Evolutionary conservation across 2,329 filamentous ascomycete genomes (phyloP).

Genomic region (Chrysoporthe cubensis): DNA sequence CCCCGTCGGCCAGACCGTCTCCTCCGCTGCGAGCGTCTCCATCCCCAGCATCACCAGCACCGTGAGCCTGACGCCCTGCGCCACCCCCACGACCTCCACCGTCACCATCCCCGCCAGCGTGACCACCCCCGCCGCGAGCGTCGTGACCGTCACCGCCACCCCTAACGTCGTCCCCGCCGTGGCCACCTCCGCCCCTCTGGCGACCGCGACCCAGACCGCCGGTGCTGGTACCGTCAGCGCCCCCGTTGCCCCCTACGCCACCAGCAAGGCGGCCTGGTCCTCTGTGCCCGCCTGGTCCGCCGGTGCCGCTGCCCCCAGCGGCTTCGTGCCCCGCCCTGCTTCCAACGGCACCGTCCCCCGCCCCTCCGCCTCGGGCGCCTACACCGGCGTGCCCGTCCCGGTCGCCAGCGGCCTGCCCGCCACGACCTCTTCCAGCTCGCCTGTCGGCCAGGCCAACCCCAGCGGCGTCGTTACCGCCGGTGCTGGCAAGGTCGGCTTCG

Average conservation of each 20-base stretch:
- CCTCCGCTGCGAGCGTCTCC: constrained; percentile 5
- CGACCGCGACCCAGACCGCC: constrained; percentile 4
- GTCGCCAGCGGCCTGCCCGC: constrained; percentile 6
- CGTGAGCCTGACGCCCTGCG: constrained; percentile 25
- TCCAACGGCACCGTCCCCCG: constrained; percentile 25
- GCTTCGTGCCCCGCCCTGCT: constrained; percentile 20
- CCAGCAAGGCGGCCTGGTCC: background rate
- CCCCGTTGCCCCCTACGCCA: background rate
- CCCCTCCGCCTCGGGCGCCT: constrained; percentile 13
- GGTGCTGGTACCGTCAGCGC: background rate
- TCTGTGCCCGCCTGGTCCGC: constrained; percentile 14
- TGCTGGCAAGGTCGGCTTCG: constrained; percentile 26
- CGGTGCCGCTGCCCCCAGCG: constrained; percentile 24
- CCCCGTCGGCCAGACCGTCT: constrained; percentile 6
- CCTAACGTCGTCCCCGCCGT: constrained; percentile 15
- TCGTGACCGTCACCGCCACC: constrained; percentile 28
- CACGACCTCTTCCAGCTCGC: constrained; percentile 10
- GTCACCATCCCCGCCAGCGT: constrained; percentile 31
- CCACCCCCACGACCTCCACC: constrained; percentile 30
- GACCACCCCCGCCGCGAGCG: constrained; percentile 30
- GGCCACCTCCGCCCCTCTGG: background rate
- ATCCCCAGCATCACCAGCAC: constrained; percentile 24
- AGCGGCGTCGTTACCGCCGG: constrained; percentile 21
- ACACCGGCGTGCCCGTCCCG: constrained; percentile 6
- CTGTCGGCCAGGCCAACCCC: constrained; percentile 1